Evolutionary conservation across 1,284 basidiomycete species (phyloP).

Genomic region (Apiotrichum sp.): DNA sequence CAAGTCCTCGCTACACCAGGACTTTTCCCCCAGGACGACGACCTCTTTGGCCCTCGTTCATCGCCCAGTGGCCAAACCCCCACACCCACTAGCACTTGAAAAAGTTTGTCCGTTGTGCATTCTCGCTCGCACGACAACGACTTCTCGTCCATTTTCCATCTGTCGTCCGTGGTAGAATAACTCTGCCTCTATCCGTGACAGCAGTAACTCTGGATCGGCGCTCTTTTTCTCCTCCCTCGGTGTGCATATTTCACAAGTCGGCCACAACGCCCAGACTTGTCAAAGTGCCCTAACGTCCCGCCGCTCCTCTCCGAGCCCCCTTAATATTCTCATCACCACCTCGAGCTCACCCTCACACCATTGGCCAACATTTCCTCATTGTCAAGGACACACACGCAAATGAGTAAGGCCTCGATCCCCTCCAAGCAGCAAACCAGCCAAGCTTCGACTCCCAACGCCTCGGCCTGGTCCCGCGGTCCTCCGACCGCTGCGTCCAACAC

Average conservation of each 20-base stretch:
- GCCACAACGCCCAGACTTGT: background rate
- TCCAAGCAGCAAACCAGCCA: constrained; percentile 19
- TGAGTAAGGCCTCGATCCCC: constrained; percentile 31
- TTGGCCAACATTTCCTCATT: constrained; percentile 4
- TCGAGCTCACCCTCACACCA: background rate
- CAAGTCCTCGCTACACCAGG: too few species aligned
- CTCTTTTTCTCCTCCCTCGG: background rate
- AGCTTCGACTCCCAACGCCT: constrained; percentile 22
- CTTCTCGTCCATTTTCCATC: background rate
- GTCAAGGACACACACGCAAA: constrained; percentile 21
- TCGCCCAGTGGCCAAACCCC: too few species aligned
- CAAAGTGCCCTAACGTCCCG: background rate
- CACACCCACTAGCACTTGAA: background rate
- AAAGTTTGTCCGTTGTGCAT: constrained; percentile 4
- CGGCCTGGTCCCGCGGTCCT: constrained; percentile 40
- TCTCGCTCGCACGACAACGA: background rate
- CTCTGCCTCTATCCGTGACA: too few species aligned
- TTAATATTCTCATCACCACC: background rate
- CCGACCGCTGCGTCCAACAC: constrained; percentile 26
- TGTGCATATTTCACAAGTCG: background rate
- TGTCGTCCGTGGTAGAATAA: background rate
- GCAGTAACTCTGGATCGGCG: background rate
- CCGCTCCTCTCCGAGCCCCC: too few species aligned
- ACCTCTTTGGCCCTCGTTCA: too few species aligned
- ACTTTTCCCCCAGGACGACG: too few species aligned